Conservation (phyloP, 2,329 filamentous ascomycete species). For the Escovopsis sp. region DNA sequence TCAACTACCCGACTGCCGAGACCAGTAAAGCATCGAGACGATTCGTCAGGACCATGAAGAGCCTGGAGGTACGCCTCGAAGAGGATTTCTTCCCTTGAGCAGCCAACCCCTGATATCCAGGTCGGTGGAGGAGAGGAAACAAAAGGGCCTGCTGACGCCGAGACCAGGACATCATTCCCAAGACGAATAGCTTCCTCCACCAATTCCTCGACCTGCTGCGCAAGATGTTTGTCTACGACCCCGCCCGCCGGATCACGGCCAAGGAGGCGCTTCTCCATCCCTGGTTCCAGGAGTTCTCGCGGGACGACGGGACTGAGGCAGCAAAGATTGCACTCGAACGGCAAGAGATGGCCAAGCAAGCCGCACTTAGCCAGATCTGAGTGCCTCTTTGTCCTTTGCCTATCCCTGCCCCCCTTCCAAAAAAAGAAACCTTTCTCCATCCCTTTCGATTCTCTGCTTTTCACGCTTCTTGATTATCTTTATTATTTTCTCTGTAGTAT, state of each 20-base stretch:
- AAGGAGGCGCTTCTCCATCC: slow-evolving; percentile 44
- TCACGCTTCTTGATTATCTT: too few relatives aligned
- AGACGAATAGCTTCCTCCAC: slow-evolving; percentile 35
- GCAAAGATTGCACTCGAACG: slow-evolving; percentile 29
- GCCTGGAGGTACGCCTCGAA: slow-evolving; percentile 35
- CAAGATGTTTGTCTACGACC: slow-evolving; percentile 49
- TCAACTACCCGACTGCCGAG: slow-evolving; percentile 48
- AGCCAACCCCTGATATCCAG: too few relatives aligned
- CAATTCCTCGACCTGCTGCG: slow-evolving; percentile 43
- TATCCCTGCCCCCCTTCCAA: too few relatives aligned
- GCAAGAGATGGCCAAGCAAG: neutral
- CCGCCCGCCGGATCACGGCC: slow-evolving; percentile 42
- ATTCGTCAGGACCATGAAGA: slow-evolving; percentile 56
- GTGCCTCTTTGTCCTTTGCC: too few relatives aligned
- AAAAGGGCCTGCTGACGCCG: neutral
- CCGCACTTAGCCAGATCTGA: too few relatives aligned
- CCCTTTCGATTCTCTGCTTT: too few relatives aligned
- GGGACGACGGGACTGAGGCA: slow-evolving; percentile 48
- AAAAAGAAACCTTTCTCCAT: too few relatives aligned
- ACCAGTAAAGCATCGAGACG: slow-evolving; percentile 47
- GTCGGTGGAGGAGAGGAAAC: too few relatives aligned
- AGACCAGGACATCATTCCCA: slow-evolving; percentile 36
- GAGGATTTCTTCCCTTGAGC: too few relatives aligned
- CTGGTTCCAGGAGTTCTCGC: slow-evolving; percentile 44
- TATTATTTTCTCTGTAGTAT: too few relatives aligned